Base-by-base conservation (phyloP, 352 stramenopile species). In the Aphanomyces cochlioides region DNA sequence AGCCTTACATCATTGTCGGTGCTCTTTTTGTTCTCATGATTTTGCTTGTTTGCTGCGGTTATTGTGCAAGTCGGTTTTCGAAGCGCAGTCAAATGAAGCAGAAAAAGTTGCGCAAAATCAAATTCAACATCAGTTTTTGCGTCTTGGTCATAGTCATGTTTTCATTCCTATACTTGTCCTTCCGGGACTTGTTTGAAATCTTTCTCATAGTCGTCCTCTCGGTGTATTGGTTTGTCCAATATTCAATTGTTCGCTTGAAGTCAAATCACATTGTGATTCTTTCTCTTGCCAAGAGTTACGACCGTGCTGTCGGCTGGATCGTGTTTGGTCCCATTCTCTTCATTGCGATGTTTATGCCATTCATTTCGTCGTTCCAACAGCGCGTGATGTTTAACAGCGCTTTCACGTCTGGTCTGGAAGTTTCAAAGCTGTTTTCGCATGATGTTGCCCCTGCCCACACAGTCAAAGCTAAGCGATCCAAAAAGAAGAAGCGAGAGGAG, bases 21-120 rank as follows among this genome's bases (percentile, higher is more conserved):
- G 74, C 83, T 5, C 80, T 94, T 47, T 67, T 95, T 13, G 80
- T 88, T 45, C 73, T 95, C 12, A 82, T 95, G 63, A 13, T 89
- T 28, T 60, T 93, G 15, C 72, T 95, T 61, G 76, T 93, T 45
- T 90, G 85, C 77, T 93, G 85, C 54, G 87, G 87, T 8, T 95
- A 95, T 78, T 88, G 89, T 69, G 80, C 86, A 45, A 92, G 83
- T 65, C 85, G 87, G 19, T 84, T 95, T 69, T 91, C 87, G 41
- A 95, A 95, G 82, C 92, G 93, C 74, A 92, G 90, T 83, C 89
- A 84, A 56, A 92, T 95, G 84, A 93, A 93, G 77, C 87, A 95
- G 73, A 85, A 85, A 74, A 93, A 93, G 76, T 70, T 95, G 37
- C 85, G 87, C 39, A 95, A 93, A 82, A 92, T 92, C 13, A 95